Percentiles rank a stretch among this genome's conserved stretches.
Evolutionary conservation across 2,329 filamentous ascomycete genomes (phyloP).

Genomic region (Aspergillus pseudoviridinutans): DNA sequence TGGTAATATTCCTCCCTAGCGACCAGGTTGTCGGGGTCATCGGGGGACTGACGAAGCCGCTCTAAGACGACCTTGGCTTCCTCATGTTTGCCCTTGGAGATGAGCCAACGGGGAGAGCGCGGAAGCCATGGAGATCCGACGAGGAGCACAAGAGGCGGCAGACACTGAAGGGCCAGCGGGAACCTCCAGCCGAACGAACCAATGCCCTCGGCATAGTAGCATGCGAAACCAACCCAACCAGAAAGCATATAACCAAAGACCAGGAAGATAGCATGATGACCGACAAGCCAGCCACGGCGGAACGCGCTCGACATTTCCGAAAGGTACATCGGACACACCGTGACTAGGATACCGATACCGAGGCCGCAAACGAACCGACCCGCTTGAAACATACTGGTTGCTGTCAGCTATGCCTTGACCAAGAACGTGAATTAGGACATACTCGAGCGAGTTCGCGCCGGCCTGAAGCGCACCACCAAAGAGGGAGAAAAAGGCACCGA

Average conservation of each 20-base stretch:
- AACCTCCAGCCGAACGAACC: conserved; percentile 45
- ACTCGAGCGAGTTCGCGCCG: conserved; percentile 44
- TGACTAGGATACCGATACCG: conserved; percentile 42
- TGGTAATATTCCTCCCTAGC: conserved; percentile 48
- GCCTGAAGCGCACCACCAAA: conserved; percentile 48
- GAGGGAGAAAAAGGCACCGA: conserved; percentile 43
- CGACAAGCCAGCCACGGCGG: conserved; percentile 44
- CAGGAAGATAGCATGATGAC: conserved; percentile 46
- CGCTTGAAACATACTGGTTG: conserved; percentile 42
- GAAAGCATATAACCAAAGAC: conserved; percentile 47
- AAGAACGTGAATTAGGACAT: conserved; percentile 9
- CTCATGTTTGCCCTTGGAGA: conserved; percentile 43
- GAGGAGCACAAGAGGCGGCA: conserved; percentile 40
- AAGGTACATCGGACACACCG: conserved; percentile 45
- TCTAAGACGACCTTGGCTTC: conserved; percentile 45
- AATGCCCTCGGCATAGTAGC: conserved; percentile 39
- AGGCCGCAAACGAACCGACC: conserved; percentile 42
- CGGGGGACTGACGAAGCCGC: conserved; percentile 35
- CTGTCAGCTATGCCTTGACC: conserved; percentile 1
- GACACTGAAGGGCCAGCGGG: conserved; percentile 40
- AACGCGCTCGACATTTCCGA: conserved; percentile 41
- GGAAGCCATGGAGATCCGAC: conserved; percentile 42
- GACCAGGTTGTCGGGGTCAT: conserved; percentile 39
- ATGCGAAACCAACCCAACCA: conserved; percentile 44
- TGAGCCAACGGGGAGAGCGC: conserved; percentile 48